Percentiles rank a stretch among this genome's conserved stretches.
These are phyloP conservation scores for Pseudocercospora eumusae DNA, from an alignment of 2,329 filamentous ascomycete genomes.

Conservation along the genomic window DNA sequence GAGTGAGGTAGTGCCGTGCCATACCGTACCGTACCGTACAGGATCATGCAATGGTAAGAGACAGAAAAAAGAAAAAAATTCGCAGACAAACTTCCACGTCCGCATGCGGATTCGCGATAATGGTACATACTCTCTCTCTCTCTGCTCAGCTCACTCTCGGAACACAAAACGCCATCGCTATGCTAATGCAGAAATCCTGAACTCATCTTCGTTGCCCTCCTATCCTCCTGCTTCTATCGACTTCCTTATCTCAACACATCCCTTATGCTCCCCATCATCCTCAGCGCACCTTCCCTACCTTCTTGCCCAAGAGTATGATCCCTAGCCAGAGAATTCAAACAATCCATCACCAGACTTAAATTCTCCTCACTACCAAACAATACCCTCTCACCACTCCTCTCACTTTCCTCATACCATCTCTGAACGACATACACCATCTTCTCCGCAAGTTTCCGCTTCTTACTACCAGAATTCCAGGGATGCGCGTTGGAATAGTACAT, in stretches of 20 bases:
- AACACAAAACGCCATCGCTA: no score
- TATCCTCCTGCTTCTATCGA: no score
- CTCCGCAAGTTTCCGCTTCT: constrained; percentile 58
- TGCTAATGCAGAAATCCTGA: constrained; percentile 21
- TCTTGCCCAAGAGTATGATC: constrained; percentile 29
- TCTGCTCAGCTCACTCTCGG: no score
- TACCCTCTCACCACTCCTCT: constrained; percentile 54
- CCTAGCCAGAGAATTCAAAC: constrained; percentile 30
- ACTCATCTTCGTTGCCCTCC: no score
- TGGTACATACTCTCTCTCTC: no score
- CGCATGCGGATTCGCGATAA: no score
- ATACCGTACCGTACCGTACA: no score
- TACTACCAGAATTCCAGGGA: constrained; percentile 58
- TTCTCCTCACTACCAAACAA: constrained; percentile 64
- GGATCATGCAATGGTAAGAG: no score
- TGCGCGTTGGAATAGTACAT: constrained; percentile 68
- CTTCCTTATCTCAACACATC: constrained; percentile 20
- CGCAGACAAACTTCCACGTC: no score
- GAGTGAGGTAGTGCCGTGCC: no score
- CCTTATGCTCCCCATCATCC: constrained; percentile 22
- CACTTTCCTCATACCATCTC: constrained; percentile 62
- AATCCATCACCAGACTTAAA: constrained; percentile 46
- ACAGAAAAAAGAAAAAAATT: no score
- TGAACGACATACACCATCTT: constrained; percentile 64
- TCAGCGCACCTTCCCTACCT: constrained; percentile 29